Base-by-base conservation (phyloP, 2,329 filamentous ascomycete species). In the Alternaria alternata region DNA sequence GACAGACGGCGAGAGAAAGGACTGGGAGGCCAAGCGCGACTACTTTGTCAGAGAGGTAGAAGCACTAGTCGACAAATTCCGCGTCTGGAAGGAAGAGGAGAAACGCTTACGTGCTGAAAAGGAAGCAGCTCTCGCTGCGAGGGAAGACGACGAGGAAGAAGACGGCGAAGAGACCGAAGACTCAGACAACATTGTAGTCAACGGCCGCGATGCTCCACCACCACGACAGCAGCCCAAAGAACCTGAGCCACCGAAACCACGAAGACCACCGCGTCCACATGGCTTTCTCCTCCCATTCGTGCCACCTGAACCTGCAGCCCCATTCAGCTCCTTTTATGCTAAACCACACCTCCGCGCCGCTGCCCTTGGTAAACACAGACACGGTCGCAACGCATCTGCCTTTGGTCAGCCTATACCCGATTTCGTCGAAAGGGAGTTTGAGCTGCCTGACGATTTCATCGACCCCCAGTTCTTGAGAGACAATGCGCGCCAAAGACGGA, bases 31-130 rank as follows among this genome's bases (percentile, higher is more conserved):
- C 3, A 95, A 95, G 62, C 87, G 95, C 28, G 86, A 89, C 61
- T 89, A 94, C 75, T 96, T 97, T 75, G 90, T 97, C 69, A 86
- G 85, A 57, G 93, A 96, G 62, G 94, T 96, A 59, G 86, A 92
- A 64, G 85, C 86, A 0, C 89, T 98, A 30, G 84, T 98, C 20
- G 88, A 92, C 64, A 98, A 97, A 75, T 98, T 97, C 75, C 87
- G 89, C 51, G 83, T 87, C 55, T 98, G 94, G 94, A 93, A 89
- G 63, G 86, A 94, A 62, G 92, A 96, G 75, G 95, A 99, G 78
- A 96, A 94, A 81, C 87, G 90, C 43, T 84, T 92, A 61, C 93
- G 93, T 78, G 80, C 88, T 3, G 90, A 93, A 71, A 92, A 89
- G 71, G 92, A 94, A 61, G 89, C 88, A 48, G 85, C 84, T 3